Conservation (phyloP, 257 asterid genomes). For the Plantago elongata region DNA sequence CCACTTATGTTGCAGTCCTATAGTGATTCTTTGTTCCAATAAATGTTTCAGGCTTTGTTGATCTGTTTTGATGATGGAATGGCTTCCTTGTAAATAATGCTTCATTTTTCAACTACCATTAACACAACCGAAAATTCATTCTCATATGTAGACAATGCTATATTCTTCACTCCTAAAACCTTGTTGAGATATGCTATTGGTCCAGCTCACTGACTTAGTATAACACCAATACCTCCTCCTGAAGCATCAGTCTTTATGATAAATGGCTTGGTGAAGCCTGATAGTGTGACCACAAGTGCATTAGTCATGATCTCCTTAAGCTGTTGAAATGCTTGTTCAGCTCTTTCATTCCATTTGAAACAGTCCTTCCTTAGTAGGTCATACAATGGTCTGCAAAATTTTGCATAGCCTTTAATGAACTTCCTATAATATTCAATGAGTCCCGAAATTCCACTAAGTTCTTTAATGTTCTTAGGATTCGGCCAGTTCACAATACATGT, state of each 20-base stretch:
- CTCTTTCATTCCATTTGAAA: no score
- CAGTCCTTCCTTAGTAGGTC: background rate
- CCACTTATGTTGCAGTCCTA: slow-evolving; percentile 8
- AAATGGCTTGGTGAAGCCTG: background rate
- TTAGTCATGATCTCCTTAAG: background rate
- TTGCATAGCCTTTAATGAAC: background rate
- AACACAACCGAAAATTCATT: background rate
- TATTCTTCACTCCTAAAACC: background rate
- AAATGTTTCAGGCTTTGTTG: slow-evolving; percentile 5
- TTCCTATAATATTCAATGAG: background rate
- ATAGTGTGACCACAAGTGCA: background rate
- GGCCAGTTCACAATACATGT: background rate
- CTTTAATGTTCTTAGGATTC: background rate
- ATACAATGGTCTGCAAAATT: background rate
- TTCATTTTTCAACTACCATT: background rate
- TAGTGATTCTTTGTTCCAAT: background rate
- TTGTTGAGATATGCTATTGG: background rate
- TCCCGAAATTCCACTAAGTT: background rate
- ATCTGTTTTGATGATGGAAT: background rate
- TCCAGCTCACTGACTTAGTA: background rate
- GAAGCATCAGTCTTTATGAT: background rate
- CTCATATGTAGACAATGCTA: no score
- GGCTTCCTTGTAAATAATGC: background rate
- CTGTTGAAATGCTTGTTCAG: background rate
- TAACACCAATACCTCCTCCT: background rate